Evolutionary conservation across 139 green algal genomes (phyloP), one percentile per base, ranked within the genome.

Genomic region (Chara braunii): DNA sequence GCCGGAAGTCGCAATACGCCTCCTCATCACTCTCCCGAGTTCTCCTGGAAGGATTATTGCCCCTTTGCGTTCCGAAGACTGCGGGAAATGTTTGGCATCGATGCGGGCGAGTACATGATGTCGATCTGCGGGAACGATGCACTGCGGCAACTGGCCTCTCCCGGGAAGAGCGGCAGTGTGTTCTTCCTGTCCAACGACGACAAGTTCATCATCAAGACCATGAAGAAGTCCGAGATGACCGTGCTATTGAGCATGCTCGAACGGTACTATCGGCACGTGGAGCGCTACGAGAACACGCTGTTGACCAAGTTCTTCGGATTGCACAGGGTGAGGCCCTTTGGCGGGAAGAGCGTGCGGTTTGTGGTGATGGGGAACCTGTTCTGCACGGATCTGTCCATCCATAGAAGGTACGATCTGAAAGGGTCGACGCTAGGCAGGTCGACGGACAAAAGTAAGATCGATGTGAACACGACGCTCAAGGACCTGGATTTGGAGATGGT

Each of bases 301-400:
- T 75, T 95, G 37, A 89, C 87, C 32, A 90, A 90, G 75, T 96
- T 95, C 72, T 95, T 87, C 56, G 89, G 89, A 34, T 74, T 96
- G 43, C 80, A 94, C 68, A 78, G 85, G 24, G 68, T 94, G 18
- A n/a, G n/a, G n/a, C n/a, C n/a, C n/a, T n/a, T n/a, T n/a, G n/a
- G n/a, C n/a, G n/a, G n/a, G n/a, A n/a, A n/a, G n/a, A n/a, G n/a
- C n/a, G 3, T 72, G 3, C 84, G 92, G 1, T 94, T 98, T 67
- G 74, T 97, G 32, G 89, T 98, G 0, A 97, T 98, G 92, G 81
- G 64, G 66, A 98, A 96, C 75, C n/a, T n/a, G n/a, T 88, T 98
- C 55, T 78, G 78, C 55, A 88, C 86, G 1, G 86, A 95, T 59
- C 75, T 94, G 37, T 83, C 79, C 7, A 75, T 98, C 34, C 90